Conservation (phyloP, 2,329 filamentous ascomycete species). For the Calycina marina region DNA sequence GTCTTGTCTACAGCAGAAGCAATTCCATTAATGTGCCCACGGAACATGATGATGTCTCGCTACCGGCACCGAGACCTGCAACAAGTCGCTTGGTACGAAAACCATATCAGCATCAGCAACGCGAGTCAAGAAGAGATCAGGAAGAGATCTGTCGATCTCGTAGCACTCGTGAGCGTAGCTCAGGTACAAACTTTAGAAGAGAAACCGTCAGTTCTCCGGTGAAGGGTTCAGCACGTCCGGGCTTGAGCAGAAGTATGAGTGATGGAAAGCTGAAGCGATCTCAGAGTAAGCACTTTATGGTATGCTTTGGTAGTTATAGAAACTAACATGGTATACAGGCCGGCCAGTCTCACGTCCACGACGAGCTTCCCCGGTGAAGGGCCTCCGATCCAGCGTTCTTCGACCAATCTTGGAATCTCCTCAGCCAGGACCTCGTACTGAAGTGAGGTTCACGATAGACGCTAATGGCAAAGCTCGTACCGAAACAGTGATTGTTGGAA, state of each 20-base stretch:
- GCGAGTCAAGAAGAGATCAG: conserved; percentile 19
- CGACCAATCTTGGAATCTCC: conserved; percentile 43
- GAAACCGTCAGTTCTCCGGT: conserved; percentile 20
- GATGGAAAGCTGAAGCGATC: conserved; percentile 15
- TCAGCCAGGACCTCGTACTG: conserved; percentile 30
- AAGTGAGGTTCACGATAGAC: conserved; percentile 50
- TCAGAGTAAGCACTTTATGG: conserved; percentile 12
- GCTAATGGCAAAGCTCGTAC: conserved; percentile 34
- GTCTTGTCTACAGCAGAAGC: conserved; percentile 38
- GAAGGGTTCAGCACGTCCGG: conserved; percentile 16
- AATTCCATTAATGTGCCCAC: conserved; percentile 10
- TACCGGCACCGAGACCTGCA: conserved; percentile 16
- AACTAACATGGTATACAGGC: conserved; percentile 10
- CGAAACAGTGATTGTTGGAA: conserved; percentile 18
- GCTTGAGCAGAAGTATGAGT: conserved; percentile 18
- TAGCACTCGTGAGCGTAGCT: conserved; percentile 13
- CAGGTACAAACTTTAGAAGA: conserved; percentile 13
- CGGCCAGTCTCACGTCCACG: conserved; percentile 13
- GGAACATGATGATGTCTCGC: conserved; percentile 13
- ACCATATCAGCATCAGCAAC: conserved; percentile 21
- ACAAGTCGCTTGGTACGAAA: conserved; percentile 16
- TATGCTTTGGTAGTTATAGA: too few relatives aligned
- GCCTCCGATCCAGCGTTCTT: conserved; percentile 32
- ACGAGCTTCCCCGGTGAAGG: conserved; percentile 34
- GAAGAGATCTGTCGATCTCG: conserved; percentile 19